These are phyloP conservation scores for Rhamnella rubrinervis DNA, from an alignment of 331 rosid genomes.

Conservation along the genomic window DNA sequence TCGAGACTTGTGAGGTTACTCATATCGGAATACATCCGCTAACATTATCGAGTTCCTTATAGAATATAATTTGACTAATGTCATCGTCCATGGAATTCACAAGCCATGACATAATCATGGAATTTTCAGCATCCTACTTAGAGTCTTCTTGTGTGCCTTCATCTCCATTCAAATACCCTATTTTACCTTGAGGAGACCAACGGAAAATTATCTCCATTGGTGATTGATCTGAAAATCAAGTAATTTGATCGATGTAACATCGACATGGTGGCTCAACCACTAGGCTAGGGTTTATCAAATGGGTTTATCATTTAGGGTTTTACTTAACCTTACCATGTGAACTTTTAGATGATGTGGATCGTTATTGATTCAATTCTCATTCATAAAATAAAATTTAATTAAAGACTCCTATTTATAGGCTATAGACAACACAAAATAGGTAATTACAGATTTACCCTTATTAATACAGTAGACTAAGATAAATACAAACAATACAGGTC, in stretches of 20 bases:
- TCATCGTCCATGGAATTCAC: conserved; percentile 10
- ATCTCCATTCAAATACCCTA: not conserved
- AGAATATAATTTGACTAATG: not conserved
- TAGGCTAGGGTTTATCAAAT: no score
- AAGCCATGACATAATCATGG: conserved; percentile 9
- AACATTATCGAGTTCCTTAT: not conserved
- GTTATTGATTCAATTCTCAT: no score
- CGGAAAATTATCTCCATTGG: not conserved
- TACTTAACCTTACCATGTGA: no score
- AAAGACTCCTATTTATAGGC: no score
- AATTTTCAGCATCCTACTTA: conserved; percentile 12
- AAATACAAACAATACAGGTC: no score
- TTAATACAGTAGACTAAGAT: no score
- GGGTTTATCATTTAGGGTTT: no score
- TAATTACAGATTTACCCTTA: no score
- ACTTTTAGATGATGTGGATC: no score
- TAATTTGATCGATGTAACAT: not conserved
- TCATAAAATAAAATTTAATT: no score
- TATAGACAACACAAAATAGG: no score
- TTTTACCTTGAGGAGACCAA: conserved; percentile 18
- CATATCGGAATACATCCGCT: conserved; percentile 2
- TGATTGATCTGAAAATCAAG: no score
- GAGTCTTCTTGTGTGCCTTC: not conserved
- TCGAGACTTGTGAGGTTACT: not conserved
- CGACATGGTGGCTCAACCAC: not conserved